Evolutionary conservation across 1,284 basidiomycete species (phyloP).

Genomic region (Wallemia mellicola): DNA sequence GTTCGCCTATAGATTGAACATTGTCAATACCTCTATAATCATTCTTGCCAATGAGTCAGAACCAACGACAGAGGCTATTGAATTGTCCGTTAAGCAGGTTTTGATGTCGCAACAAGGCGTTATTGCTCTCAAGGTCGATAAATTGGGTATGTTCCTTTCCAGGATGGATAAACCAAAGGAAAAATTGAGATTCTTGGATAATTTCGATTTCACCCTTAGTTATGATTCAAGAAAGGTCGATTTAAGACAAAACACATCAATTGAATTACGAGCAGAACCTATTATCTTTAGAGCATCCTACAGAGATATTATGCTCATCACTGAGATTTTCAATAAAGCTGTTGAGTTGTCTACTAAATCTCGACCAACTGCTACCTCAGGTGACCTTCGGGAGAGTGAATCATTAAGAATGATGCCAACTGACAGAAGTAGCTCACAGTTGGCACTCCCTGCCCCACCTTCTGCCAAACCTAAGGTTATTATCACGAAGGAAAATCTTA

Average conservation of each 20-base stretch:
- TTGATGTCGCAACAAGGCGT: conserved; percentile 78
- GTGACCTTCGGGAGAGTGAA: background rate
- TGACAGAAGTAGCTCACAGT: conserved; percentile 21
- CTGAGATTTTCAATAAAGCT: conserved; percentile 63
- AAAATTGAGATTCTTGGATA: conserved; percentile 69
- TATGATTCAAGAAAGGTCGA: conserved; percentile 50
- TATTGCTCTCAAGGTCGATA: conserved; percentile 47
- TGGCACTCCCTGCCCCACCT: conserved; percentile 15
- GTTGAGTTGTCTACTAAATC: conserved; percentile 28
- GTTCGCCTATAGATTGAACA: conserved; percentile 44
- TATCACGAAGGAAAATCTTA: conserved; percentile 53
- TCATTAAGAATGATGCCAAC: too few species aligned
- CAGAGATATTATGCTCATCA: conserved; percentile 70
- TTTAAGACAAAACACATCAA: conserved; percentile 44
- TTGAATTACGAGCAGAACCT: conserved; percentile 48
- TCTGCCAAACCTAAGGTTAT: conserved; percentile 23
- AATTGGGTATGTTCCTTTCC: conserved; percentile 77
- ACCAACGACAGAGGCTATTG: conserved; percentile 56
- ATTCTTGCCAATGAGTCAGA: conserved; percentile 64
- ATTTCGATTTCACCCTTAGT: conserved; percentile 62
- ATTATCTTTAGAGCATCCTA: conserved; percentile 77
- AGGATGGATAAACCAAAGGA: conserved; percentile 63
- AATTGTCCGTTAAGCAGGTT: conserved; percentile 52
- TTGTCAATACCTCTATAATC: conserved; percentile 71
- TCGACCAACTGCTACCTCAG: background rate